Conservation (phyloP, 805 yeast genomes). For the Limtongia smithiae region DNA sequence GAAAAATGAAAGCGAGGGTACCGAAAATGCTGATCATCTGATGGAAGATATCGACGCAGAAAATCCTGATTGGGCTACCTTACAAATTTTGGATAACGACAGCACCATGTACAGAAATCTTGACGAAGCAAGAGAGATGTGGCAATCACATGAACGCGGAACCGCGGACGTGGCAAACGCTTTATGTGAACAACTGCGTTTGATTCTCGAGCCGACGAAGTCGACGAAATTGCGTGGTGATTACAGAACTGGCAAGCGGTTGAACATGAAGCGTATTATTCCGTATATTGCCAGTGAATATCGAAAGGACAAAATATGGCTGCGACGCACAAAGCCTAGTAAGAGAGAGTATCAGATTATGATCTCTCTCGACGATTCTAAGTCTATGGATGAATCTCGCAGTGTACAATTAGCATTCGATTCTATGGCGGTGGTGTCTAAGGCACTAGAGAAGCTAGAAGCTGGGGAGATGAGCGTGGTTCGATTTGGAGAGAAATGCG, state of each 20-base stretch:
- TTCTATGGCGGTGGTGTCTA: conserved; percentile 87
- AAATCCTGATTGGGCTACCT: conserved; percentile 13
- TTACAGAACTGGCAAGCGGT: conserved; percentile 92
- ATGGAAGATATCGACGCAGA: conserved; percentile 33
- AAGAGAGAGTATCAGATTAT: conserved; percentile 95
- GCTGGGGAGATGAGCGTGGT: conserved; percentile 90
- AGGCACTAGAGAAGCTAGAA: conserved; percentile 89
- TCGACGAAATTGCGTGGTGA: conserved; percentile 96
- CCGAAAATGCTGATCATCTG: conserved; percentile 39
- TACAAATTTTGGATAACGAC: conserved; percentile 8
- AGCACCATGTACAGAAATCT: conserved; percentile 41
- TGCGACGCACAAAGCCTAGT: conserved; percentile 94
- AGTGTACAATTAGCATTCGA: conserved; percentile 91
- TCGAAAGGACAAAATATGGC: conserved; percentile 97
- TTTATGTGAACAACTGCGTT: conserved; percentile 85
- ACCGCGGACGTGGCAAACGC: conserved; percentile 85
- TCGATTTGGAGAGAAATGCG: conserved; percentile 79
- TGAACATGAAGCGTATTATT: conserved; percentile 95
- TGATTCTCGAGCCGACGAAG: conserved; percentile 90
- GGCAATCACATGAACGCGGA: conserved; percentile 80
- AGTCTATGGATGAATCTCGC: conserved; percentile 92
- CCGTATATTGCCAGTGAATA: conserved; percentile 97
- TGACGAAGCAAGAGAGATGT: conserved; percentile 69
- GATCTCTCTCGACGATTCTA: conserved; percentile 96
- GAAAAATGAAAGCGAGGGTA: conserved; percentile 35